Conservation (phyloP, 2,329 filamentous ascomycete genomes). For the Paecilomyces dactylethromorphus region DNA sequence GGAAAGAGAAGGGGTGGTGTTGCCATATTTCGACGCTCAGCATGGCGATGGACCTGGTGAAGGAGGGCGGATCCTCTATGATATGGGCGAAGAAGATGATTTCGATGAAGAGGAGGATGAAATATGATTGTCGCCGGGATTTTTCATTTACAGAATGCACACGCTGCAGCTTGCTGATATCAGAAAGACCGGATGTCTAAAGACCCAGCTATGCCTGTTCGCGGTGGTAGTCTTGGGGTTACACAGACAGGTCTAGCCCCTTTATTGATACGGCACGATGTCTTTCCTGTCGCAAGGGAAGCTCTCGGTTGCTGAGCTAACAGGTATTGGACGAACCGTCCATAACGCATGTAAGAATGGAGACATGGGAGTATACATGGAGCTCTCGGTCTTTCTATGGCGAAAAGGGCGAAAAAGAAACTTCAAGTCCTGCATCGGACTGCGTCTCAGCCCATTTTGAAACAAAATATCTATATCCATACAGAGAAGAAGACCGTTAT, state of each 20-base stretch:
- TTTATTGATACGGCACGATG: too few relatives aligned
- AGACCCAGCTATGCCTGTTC: too few relatives aligned
- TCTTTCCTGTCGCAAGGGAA: too few relatives aligned
- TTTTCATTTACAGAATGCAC: background rate
- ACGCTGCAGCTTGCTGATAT: too few relatives aligned
- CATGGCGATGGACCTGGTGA: constrained; percentile 64
- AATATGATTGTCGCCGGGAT: constrained; percentile 47
- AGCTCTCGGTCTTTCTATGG: too few relatives aligned
- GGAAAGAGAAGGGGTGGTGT: constrained; percentile 79
- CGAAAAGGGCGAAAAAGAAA: background rate
- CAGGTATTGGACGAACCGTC: too few relatives aligned
- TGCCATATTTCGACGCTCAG: constrained; percentile 97
- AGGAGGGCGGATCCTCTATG: constrained; percentile 88
- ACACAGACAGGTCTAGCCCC: too few relatives aligned
- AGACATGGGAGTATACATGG: too few relatives aligned
- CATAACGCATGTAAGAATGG: too few relatives aligned
- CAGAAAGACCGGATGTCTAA: too few relatives aligned
- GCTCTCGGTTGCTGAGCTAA: too few relatives aligned
- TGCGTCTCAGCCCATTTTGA: background rate
- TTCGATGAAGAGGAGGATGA: constrained; percentile 97
- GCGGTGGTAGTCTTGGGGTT: too few relatives aligned
- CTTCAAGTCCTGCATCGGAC: background rate
- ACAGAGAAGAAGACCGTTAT: constrained; percentile 13
- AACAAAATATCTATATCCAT: constrained; percentile 30
- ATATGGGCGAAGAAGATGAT: constrained; percentile 94